Conservation (phyloP, 2,329 filamentous ascomycete genomes). For the Dothideomycetidae sp. region DNA sequence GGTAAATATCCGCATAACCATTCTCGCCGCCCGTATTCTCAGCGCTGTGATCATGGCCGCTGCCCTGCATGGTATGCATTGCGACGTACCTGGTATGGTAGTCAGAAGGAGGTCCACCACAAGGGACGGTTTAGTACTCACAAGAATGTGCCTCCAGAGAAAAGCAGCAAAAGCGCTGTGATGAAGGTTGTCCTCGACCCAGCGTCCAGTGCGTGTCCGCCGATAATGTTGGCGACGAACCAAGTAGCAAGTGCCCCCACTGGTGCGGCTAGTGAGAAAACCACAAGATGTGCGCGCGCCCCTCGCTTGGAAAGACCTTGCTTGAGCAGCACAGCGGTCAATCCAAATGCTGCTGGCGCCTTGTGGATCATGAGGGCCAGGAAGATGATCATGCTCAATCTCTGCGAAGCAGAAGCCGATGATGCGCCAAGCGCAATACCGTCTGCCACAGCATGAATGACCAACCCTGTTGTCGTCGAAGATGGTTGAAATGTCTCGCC, state of each 20-base stretch:
- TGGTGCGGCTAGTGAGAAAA: constrained; percentile 86
- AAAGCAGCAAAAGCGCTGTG: constrained; percentile 85
- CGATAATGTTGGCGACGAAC: constrained; percentile 59
- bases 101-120: no score
- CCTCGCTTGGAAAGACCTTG: constrained; percentile 80
- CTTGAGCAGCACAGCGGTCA: constrained; percentile 80
- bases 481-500: constrained; percentile 24
- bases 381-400: constrained; percentile 82
- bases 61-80: constrained; percentile 95
- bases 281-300: constrained; percentile 67
- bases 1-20: constrained; percentile 20
- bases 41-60: constrained; percentile 26
- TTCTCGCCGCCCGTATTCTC: constrained; percentile 35
- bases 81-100: constrained; percentile 87
- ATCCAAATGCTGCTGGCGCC: constrained; percentile 83
- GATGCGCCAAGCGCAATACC: constrained; percentile 93
- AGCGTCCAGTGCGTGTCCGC: constrained; percentile 42
- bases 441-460: constrained; percentile 90
- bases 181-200: constrained; percentile 59
- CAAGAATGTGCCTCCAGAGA: constrained; percentile 91
- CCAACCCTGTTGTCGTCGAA: constrained; percentile 67
- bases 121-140: constrained; percentile 46
- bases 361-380: constrained; percentile 96
- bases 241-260: constrained; percentile 74
- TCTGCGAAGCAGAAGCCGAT: constrained; percentile 48